These are phyloP conservation scores for Coniella vitis DNA, from an alignment of 2,329 filamentous ascomycete species.

Conservation along the genomic window DNA sequence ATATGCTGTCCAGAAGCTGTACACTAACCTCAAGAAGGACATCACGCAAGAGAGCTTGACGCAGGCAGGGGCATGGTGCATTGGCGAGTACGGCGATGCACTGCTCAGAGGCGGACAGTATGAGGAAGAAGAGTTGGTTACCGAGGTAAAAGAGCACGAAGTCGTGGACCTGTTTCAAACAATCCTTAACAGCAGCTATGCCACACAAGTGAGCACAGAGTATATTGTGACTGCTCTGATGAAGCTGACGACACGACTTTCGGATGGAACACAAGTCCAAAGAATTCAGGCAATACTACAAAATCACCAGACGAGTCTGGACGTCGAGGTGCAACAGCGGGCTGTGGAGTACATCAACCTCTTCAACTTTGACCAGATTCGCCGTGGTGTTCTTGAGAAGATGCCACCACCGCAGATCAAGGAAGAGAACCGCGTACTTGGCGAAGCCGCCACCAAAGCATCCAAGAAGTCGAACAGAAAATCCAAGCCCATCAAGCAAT, in stretches of 20 bases:
- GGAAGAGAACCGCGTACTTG: constrained; percentile 86
- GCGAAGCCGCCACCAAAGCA: constrained; percentile 61
- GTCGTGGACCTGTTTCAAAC: constrained; percentile 87
- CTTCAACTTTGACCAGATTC: constrained; percentile 83
- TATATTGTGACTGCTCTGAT: constrained; percentile 94
- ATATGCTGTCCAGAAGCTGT: constrained; percentile 93
- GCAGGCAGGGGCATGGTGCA: constrained; percentile 90
- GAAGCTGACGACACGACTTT: constrained; percentile 86
- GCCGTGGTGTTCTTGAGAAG: constrained; percentile 85
- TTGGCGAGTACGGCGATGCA: constrained; percentile 91
- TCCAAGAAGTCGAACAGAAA: constrained; percentile 65
- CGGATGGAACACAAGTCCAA: constrained; percentile 78
- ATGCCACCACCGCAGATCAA: constrained; percentile 98
- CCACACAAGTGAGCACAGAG: constrained; percentile 82
- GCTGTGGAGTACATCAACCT: constrained; percentile 93
- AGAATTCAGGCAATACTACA: constrained; percentile 73
- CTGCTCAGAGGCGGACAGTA: constrained; percentile 85
- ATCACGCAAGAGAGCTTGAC: constrained; percentile 96
- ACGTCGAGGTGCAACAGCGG: constrained; percentile 93
- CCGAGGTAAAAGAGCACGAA: constrained; percentile 76
- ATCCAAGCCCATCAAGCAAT: constrained; percentile 71
- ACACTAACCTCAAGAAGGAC: constrained; percentile 83
- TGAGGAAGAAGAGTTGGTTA: constrained; percentile 85
- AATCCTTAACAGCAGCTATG: constrained; percentile 91
- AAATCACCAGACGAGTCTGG: constrained; percentile 75